Evolutionary conservation across 306 rosid genomes (phyloP), one percentile per base, ranked within the genome.

Genomic region (Fragaria ananassa): DNA sequence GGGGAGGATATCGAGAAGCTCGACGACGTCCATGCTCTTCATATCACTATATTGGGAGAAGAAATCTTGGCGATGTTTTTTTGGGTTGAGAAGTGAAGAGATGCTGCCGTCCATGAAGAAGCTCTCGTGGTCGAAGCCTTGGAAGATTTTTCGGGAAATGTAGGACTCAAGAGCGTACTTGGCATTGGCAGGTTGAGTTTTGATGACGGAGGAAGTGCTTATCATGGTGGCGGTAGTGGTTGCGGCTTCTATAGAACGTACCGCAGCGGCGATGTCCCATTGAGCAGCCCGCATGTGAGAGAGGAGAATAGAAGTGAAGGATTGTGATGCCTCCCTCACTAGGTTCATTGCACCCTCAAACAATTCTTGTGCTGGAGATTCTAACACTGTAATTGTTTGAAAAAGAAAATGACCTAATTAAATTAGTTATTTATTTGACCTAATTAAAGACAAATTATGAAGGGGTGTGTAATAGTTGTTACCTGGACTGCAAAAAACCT

Each of bases 201-300:
- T 77, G 45, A 87, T 77, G 70, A 80, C 63, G 37, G 92, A 81
- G 29, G 86, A 35, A 60, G 81, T 39, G 37, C 84, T 68, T 25
- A 88, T 74, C 60, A 77, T 75, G 7, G 75, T 17, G 70, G 85
- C 71, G 27, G 70, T 82, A 4, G 90, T 69, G 19, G 68, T 14
- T 69, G 98, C 93, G 12, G 97, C 87, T 83, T 95, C 97, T 12
- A 95, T 95, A 50, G 98, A 95, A 21, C 97, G 90, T 64, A 95
- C 98, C 2, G 97, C 97, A 17, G 97, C 97, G 50, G 96, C 84
- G 31, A 92, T 95, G 78, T 95, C 97, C 98, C 97, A 95, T 12
- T 89, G 92, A 19, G 98, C 97, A 57, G 88, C 86, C 76, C 92
- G 96, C 98, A 95, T 95, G 31, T 85, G 93, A 56, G 97, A 85